Conservation (phyloP, 805 yeast species). For the Alloascoidea africana region DNA sequence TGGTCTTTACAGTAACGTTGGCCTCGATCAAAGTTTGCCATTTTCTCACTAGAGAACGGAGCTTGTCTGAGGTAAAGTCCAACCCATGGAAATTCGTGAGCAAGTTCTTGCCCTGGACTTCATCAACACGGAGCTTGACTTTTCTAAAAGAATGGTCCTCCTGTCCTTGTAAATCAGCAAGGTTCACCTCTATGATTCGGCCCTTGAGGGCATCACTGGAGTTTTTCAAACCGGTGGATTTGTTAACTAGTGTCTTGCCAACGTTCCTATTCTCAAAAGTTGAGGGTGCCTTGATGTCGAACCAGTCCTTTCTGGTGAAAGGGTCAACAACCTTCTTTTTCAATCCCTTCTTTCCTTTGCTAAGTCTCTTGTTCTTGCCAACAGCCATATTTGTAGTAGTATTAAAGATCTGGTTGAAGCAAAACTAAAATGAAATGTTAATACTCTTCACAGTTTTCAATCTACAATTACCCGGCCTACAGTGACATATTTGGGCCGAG, state of each 20-base stretch:
- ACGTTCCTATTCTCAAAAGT: conserved; percentile 97
- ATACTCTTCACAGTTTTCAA: too few species aligned
- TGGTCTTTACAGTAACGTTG: conserved; percentile 93
- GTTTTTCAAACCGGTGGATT: conserved; percentile 94
- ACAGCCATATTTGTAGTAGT: conserved; percentile 53
- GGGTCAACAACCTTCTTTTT: conserved; percentile 99
- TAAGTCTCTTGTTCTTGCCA: conserved; percentile 75
- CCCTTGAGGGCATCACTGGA: conserved; percentile 98
- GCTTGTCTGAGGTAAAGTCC: conserved; percentile 95
- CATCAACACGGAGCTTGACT: conserved; percentile 94
- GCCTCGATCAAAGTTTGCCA: conserved; percentile 99
- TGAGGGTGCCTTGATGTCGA: conserved; percentile 96
- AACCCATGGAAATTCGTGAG: conserved; percentile 99
- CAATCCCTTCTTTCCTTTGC: conserved; percentile 90
- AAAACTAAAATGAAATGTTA: too few species aligned
- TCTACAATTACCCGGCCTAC: too few species aligned
- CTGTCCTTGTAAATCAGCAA: conserved; percentile 96
- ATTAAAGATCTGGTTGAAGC: too few species aligned
- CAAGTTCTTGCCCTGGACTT: conserved; percentile 97
- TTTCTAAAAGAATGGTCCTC: conserved; percentile 98
- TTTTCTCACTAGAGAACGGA: conserved; percentile 95
- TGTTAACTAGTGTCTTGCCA: conserved; percentile 97
- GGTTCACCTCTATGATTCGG: conserved; percentile 88
- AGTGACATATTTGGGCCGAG: too few species aligned
- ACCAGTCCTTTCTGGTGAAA: conserved; percentile 99